Base-by-base conservation (phyloP, 305 asterid species). In the Solanum hybrid region DNA sequence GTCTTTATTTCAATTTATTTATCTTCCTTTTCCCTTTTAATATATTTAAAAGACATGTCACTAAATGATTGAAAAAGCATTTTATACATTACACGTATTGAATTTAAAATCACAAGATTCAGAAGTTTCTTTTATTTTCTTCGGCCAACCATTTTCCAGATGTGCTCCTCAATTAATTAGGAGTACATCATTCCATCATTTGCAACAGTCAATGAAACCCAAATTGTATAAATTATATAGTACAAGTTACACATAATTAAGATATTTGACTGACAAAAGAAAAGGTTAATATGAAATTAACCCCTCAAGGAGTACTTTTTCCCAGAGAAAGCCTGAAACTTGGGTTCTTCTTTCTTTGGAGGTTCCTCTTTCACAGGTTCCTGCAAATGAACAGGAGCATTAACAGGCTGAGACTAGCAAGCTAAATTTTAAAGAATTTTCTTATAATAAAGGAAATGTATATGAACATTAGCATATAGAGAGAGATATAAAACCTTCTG, bases 261-360 rank as follows among this genome's bases (percentile, higher is more conserved):
- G 37, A 76, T 73, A 87, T 77, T 75, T 75, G 26, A 75, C 86
- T 16, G 26, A 75, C 56, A 75, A 87, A 75, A 75, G 40, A 85
- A 75, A 75, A 42, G 85, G 26, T 7, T 31, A 35, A 31, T 56
- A 56, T 8, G 22, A 0, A 56, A 60, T 88, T 71, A 88, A 24
- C 87, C 87, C 96, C 94, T 97, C 89, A 98, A 88, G 1, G 99
- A 96, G 95, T 97, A 96, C 86, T 98, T 98, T 95, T 96, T 98
- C 76, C 99, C 99, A 1, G 94, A 91, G 91, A 98, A 98, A 14
- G 99, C 90, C 93, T 95, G 98, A 93, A 98, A 98, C 91, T 97
- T 95, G 4, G 97, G 95, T 40, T 97, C 98, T 88, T 98, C 99
- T 27, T 91, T 94, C 96, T 95, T 95, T 7, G 92, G 92, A 14